phyloP scores from a whole-genome alignment of 140 eudicot species.

The Senecio squalidus region DNA sequence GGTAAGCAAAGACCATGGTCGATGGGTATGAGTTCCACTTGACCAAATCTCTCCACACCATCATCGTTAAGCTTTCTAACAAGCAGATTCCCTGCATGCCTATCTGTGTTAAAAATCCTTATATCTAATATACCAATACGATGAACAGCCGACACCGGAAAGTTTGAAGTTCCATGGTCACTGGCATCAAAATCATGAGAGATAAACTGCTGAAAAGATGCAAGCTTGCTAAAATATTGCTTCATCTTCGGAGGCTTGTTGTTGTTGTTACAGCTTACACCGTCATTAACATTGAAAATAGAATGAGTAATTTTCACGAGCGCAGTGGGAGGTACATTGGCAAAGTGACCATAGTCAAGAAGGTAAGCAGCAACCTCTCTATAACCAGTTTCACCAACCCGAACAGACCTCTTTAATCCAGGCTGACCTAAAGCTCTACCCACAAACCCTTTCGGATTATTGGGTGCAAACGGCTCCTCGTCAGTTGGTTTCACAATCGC shows the following conservation, averaged over 20 bases:
- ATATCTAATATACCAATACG: slow-evolving; percentile 84
- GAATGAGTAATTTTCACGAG: slow-evolving; percentile 84
- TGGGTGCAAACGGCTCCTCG: slow-evolving; percentile 96
- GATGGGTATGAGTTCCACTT: slow-evolving; percentile 82
- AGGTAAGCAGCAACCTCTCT: slow-evolving; percentile 96
- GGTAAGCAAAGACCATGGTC: slow-evolving; percentile 98
- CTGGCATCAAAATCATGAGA: slow-evolving; percentile 95
- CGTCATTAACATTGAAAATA: slow-evolving; percentile 66
- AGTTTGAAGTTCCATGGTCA: slow-evolving; percentile 91
- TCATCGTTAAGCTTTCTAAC: slow-evolving; percentile 51
- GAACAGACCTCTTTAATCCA: slow-evolving; percentile 76
- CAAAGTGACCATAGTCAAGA: slow-evolving; percentile 71
- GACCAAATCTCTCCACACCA: slow-evolving; percentile 46
- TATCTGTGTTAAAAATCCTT: slow-evolving; percentile 78
- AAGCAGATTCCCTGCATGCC: slow-evolving; percentile 81
- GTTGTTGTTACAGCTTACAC: slow-evolving; percentile 43
- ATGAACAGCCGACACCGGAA: slow-evolving; percentile 77
- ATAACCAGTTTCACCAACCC: slow-evolving; percentile 93
- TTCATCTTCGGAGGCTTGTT: slow-evolving; percentile 9
- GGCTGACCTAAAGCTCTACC: slow-evolving; percentile 92
- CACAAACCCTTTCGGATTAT: slow-evolving; percentile 92
- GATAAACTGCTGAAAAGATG: slow-evolving; percentile 75
- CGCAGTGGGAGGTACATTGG: slow-evolving; percentile 86
- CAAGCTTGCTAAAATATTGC: slow-evolving; percentile 68
- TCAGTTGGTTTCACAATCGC: slow-evolving; percentile 95